Conservation (phyloP, 1,139 yeast species). For the Hyphopichia wangnamkhiaoensis region DNA sequence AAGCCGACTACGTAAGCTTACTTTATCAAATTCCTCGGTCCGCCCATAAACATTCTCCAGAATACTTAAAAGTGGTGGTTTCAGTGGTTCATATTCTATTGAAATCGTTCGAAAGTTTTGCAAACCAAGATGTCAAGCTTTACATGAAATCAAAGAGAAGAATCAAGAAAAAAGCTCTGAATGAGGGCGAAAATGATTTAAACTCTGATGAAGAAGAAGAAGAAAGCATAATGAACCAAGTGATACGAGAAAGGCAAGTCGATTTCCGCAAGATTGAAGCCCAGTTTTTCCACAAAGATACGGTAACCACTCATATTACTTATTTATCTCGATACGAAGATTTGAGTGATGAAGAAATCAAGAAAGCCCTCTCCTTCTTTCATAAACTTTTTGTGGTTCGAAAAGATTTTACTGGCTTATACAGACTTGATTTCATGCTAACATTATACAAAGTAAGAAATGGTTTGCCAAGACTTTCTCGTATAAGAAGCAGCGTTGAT, state of each 20-base stretch:
- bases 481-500: slow-evolving; percentile 59
- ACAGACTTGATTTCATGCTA: slow-evolving; percentile 72
- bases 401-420: slow-evolving; percentile 62
- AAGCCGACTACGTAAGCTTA: slow-evolving; percentile 61
- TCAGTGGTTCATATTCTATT: slow-evolving; percentile 68
- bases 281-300: slow-evolving; percentile 41
- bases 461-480: slow-evolving; percentile 33
- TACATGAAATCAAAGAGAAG: slow-evolving; percentile 53
- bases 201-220: too few relatives aligned
- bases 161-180: slow-evolving; percentile 27
- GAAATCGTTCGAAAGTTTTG: slow-evolving; percentile 66
- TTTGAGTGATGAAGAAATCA: slow-evolving; percentile 59
- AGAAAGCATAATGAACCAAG: too few relatives aligned
- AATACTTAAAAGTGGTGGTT: slow-evolving; percentile 60
- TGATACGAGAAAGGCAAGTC: slow-evolving; percentile 51
- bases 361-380: slow-evolving; percentile 66
- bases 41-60: slow-evolving; percentile 66
- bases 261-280: slow-evolving; percentile 46
- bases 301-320: slow-evolving; percentile 53
- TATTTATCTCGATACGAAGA: slow-evolving; percentile 60
- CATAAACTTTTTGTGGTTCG: slow-evolving; percentile 67
- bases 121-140: slow-evolving; percentile 61
- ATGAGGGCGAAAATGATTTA: too few relatives aligned
- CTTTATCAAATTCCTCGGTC: slow-evolving; percentile 63
- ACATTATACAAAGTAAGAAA: slow-evolving; percentile 32